These are phyloP conservation scores for Moricandia moricandioides DNA, from an alignment of 345 rosid genomes.

Conservation along the genomic window DNA sequence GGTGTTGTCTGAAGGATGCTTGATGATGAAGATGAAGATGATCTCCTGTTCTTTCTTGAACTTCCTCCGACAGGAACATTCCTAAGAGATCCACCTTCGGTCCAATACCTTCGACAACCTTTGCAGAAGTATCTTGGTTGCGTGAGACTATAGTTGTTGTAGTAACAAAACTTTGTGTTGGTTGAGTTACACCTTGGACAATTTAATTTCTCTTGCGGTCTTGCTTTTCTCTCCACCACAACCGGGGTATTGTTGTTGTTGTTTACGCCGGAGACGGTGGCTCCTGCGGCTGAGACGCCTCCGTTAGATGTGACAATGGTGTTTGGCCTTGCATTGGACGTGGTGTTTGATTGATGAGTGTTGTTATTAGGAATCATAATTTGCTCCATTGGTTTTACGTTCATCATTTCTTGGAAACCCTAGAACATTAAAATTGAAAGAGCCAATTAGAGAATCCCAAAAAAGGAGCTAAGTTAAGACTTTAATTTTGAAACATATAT, in stretches of 20 bases:
- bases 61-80: background rate
- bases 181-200: background rate
- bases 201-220: background rate
- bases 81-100: background rate
- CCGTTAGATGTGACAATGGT: constrained; percentile 23
- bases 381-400: constrained; percentile 40
- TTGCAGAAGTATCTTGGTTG: background rate
- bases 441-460: background rate
- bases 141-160: background rate
- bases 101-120: background rate
- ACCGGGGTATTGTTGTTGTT: constrained; percentile 18
- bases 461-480: background rate
- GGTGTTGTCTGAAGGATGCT: background rate
- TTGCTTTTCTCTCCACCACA: background rate
- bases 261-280: constrained; percentile 25
- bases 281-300: constrained; percentile 18
- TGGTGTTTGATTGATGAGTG: constrained; percentile 32
- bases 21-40: background rate
- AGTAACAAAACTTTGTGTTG: background rate
- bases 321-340: constrained; percentile 30
- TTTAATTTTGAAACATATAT: background rate
- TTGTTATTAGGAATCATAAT: constrained; percentile 31
- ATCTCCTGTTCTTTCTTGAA: background rate
- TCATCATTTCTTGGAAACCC: constrained; percentile 42
- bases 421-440: background rate